Percentiles rank a stretch among this genome's conserved stretches.
Conservation (phyloP, 768 basidiomycete genomes). For the Rhizopogon sp. region DNA sequence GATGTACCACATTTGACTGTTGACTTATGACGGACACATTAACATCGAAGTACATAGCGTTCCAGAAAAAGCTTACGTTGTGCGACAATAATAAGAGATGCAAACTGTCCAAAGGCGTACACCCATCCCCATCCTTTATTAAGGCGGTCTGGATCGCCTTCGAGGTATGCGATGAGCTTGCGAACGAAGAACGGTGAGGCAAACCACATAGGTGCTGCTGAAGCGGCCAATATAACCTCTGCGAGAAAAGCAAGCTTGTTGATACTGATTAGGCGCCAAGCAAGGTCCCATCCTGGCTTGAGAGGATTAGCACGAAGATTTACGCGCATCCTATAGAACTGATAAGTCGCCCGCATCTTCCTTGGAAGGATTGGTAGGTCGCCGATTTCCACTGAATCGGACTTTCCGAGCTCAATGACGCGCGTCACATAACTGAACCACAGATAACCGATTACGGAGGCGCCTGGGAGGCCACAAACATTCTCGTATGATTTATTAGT, state of each 20-base stretch:
- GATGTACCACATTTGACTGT: constrained; percentile 68
- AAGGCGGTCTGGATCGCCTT: constrained; percentile 52
- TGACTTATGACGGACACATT: constrained; percentile 32
- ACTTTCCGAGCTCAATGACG: constrained; percentile 76
- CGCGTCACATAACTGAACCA: constrained; percentile 88
- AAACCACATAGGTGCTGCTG: constrained; percentile 64
- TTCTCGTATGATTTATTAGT: constrained; percentile 70
- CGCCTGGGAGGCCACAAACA: constrained; percentile 57
- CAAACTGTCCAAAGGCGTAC: constrained; percentile 51
- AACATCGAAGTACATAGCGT: constrained; percentile 30
- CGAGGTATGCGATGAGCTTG: constrained; percentile 58
- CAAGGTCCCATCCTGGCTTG: constrained; percentile 57
- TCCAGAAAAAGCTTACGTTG: constrained; percentile 32
- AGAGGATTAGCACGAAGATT: constrained; percentile 40
- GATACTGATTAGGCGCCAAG: constrained; percentile 54
- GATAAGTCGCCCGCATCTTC: constrained; percentile 60
- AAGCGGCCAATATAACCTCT: constrained; percentile 46
- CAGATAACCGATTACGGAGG: constrained; percentile 40
- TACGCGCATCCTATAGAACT: constrained; percentile 59
- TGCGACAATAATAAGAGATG: not conserved
- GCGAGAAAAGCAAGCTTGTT: constrained; percentile 40
- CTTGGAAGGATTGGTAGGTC: constrained; percentile 81
- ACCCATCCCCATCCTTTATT: constrained; percentile 73
- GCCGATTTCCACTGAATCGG: constrained; percentile 75
- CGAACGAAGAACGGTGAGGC: constrained; percentile 56